Evolutionary conservation across 345 rosid species (phyloP), one percentile per base, ranked within the genome.

Genomic region (Sonneratia caseolaris): DNA sequence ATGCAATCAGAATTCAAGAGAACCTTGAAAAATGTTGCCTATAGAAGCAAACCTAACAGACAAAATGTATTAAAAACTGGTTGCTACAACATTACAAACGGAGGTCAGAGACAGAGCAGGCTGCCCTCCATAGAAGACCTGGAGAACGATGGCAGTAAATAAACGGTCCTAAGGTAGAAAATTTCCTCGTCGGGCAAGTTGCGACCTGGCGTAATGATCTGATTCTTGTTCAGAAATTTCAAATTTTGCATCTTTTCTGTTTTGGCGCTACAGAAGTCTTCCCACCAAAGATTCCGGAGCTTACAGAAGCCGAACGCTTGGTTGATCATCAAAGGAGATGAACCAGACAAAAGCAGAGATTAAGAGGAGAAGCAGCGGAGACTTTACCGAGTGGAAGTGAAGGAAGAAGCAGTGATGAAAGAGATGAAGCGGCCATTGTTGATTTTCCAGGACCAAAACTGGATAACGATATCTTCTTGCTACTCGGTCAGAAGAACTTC

Each of bases 391-490:
- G 57, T 32, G 69, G 47, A 38, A 48, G 24, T 47, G 75, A 14
- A 67, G 91, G 89, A 65, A 86, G 84, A 62, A 85, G 81, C 73
- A 86, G 84, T 71, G 87, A 80, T 24, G 86, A 78, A 75, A 83
- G 76, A 71, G 84, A 75, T 71, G 89, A 81, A 68, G 85, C 76
- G 70, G 87, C 88, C 92, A 90, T 84, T 48, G 66, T 7, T 62
- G 66, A 15, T 35, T 62, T 32, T 12, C 32, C 38, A 36, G 15
- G 27, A 37, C 64, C 48, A 48, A 13, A 64, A 74, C 66, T 68
- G 89, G 94, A 89, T 87, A 87, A 87, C 84, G 85, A 89, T 78
- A 87, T 81, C 82, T 76, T 38, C 72, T 69, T 71, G 57, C 61
- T 64, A 77, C 82, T 81, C 80, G 18, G 45, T 55, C 66, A 35